These are phyloP conservation scores for Calophaca sinica DNA, from an alignment of 306 rosid species.

Conservation along the genomic window DNA sequence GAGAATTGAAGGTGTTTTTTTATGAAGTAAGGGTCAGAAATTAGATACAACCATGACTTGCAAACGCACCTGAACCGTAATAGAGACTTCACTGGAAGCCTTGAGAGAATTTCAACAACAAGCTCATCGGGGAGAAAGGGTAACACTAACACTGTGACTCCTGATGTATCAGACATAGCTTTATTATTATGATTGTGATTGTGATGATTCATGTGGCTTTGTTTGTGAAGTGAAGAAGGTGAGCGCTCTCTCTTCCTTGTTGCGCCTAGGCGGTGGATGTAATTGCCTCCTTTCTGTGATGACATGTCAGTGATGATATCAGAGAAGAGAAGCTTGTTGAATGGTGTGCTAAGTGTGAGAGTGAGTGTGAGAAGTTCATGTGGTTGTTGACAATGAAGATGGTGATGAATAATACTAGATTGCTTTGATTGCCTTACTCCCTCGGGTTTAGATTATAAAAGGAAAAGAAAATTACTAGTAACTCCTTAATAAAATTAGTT, in stretches of 20 bases:
- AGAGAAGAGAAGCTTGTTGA: neutral
- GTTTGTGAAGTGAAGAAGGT: conserved; percentile 1
- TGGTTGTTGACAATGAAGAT: conserved; percentile 15
- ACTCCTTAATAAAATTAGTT: no score
- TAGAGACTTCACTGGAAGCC: conserved; percentile 56
- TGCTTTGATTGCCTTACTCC: no score
- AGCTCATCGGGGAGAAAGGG: conserved; percentile 55
- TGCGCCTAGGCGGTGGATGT: neutral
- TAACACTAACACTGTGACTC: neutral
- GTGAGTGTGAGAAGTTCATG: conserved; percentile 16
- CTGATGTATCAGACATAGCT: neutral
- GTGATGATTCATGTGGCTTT: conserved; percentile 11
- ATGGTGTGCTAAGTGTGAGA: neutral
- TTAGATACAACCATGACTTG: conserved; percentile 53
- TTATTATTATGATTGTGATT: neutral
- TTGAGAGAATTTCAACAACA: conserved; percentile 53
- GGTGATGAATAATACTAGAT: neutral
- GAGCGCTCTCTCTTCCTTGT: conserved; percentile 45
- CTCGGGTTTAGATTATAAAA: no score
- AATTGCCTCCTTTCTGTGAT: conserved; percentile 2
- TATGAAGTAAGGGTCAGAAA: conserved; percentile 52
- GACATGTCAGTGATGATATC: conserved; percentile 33
- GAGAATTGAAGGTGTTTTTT: conserved; percentile 49
- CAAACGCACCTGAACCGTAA: conserved; percentile 56
- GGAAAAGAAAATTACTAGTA: no score